phyloP scores from a whole-genome alignment of 768 basidiomycete genomes.

The Auricularia sp. region DNA sequence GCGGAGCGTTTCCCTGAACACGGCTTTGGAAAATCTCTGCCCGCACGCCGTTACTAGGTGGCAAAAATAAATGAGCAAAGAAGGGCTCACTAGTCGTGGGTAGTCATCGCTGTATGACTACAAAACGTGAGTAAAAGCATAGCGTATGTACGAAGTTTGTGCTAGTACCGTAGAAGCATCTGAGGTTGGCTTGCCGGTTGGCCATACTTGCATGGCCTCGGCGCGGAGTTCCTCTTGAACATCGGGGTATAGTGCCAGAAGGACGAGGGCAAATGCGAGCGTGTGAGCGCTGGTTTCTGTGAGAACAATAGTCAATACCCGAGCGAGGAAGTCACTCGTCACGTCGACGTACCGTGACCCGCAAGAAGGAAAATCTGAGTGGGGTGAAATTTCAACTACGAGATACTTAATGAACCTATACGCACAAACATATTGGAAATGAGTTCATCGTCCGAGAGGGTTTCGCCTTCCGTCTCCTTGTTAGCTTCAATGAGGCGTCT shows the following conservation, averaged over 20 bases:
- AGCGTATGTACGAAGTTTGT: not conserved
- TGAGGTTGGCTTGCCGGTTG: slow-evolving; percentile 17
- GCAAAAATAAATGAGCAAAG: not conserved
- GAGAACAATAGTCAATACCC: no score
- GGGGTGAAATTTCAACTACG: not conserved
- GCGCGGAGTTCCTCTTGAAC: slow-evolving; percentile 37
- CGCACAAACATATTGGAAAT: slow-evolving; percentile 41
- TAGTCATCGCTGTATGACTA: slow-evolving; percentile 35
- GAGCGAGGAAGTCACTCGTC: no score
- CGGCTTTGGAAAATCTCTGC: slow-evolving; percentile 35
- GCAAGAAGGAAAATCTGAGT: slow-evolving; percentile 36
- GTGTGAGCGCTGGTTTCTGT: slow-evolving; percentile 41
- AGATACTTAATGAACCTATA: not conserved
- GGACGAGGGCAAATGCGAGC: slow-evolving; percentile 31
- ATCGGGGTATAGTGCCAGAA: slow-evolving; percentile 42
- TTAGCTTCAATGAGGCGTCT: slow-evolving; percentile 40
- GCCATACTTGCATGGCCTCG: slow-evolving; percentile 32
- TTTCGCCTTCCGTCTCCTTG: slow-evolving; percentile 23
- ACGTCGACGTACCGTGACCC: slow-evolving; percentile 33
- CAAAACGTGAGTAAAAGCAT: not conserved
- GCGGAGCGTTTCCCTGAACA: slow-evolving; percentile 38
- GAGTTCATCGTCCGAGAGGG: slow-evolving; percentile 35
- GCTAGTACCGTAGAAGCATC: slow-evolving; percentile 17
- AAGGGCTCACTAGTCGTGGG: slow-evolving; percentile 25
- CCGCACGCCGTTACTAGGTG: slow-evolving; percentile 1